These are phyloP conservation scores for Botryotinia globosa DNA, from an alignment of 2,329 filamentous ascomycete species.

Conservation along the genomic window DNA sequence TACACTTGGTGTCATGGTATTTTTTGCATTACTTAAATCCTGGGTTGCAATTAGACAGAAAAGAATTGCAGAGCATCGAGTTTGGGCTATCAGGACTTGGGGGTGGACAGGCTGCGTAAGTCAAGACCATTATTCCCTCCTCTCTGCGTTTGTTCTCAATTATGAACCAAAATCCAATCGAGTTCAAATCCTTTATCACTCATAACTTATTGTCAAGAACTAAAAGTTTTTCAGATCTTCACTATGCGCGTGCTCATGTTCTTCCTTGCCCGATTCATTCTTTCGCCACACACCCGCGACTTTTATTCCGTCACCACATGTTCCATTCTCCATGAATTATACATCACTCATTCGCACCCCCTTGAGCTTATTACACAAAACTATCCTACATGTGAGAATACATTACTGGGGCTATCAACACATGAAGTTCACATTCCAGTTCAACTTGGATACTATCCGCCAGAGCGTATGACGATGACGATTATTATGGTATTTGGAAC, in stretches of 20 bases:
- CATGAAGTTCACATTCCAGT: not conserved
- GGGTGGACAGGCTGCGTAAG: slow-evolving; percentile 12
- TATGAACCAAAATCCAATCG: too few species aligned
- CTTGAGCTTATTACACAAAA: not conserved
- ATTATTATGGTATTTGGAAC: slow-evolving; percentile 1
- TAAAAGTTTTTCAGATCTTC: not conserved
- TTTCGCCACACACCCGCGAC: not conserved
- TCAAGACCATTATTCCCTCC: not conserved
- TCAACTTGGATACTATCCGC: not conserved
- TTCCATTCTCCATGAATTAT: not conserved
- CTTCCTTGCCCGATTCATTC: not conserved
- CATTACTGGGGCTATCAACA: not conserved
- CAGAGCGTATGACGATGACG: not conserved
- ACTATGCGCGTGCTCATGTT: slow-evolving; percentile 6
- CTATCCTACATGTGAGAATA: not conserved
- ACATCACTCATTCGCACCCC: not conserved
- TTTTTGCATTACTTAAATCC: not conserved
- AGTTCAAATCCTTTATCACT: not conserved
- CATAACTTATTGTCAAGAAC: not conserved
- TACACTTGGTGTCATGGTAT: not conserved
- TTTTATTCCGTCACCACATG: slow-evolving; percentile 9
- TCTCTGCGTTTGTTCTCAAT: not conserved
- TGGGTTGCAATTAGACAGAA: slow-evolving; percentile 4
- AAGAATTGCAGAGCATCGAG: not conserved
- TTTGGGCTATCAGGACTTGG: slow-evolving; percentile 19